These are phyloP conservation scores for Cercospora berteroae DNA, from an alignment of 2,329 filamentous ascomycete genomes.

Conservation along the genomic window DNA sequence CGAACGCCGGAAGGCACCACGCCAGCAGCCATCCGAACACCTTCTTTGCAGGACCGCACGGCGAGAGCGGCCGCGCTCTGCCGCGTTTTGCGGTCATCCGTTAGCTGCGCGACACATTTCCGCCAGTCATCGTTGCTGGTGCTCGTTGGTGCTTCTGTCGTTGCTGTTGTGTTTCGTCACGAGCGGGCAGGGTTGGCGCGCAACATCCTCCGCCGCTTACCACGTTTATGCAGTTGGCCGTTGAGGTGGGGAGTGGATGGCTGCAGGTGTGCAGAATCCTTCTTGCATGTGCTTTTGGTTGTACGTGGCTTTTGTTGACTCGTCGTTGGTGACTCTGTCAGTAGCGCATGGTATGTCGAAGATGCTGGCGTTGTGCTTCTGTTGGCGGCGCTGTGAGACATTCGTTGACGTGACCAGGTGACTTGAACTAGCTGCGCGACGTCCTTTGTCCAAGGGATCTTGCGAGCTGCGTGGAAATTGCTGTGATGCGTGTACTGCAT, in stretches of 20 bases:
- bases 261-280: background rate
- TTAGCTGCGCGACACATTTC: conserved; percentile 8
- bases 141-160: background rate
- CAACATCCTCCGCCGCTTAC: background rate
- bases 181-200: background rate
- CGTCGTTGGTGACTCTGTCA: background rate
- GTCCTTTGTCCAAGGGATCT: conserved; percentile 7
- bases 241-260: background rate
- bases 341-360: background rate
- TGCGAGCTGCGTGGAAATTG: background rate
- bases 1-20: background rate
- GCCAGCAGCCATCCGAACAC: background rate
- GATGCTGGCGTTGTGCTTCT: background rate
- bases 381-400: conserved; percentile 6
- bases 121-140: background rate
- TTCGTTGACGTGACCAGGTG: conserved; percentile 20
- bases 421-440: conserved; percentile 15
- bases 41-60: background rate
- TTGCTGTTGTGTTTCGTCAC: background rate
- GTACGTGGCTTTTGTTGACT: background rate
- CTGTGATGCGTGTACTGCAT: background rate
- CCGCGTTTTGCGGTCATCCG: conserved; percentile 8
- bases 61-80: conserved; percentile 8
- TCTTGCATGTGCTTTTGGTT: background rate
- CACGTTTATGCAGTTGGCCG: background rate